These are phyloP conservation scores for Nicotiana attenuata DNA, from an alignment of 257 asterid genomes.

Conservation along the genomic window DNA sequence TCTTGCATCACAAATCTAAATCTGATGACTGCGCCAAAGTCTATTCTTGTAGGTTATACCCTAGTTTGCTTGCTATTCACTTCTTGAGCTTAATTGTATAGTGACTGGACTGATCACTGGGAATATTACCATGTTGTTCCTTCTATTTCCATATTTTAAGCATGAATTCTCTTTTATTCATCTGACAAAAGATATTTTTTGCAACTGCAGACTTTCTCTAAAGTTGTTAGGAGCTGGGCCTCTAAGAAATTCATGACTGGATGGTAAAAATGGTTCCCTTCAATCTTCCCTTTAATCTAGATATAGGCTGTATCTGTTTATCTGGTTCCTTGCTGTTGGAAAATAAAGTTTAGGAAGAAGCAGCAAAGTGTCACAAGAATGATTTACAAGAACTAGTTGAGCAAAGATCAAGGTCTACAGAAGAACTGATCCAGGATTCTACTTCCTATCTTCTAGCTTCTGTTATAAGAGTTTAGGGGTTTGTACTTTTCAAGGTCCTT, in stretches of 20 bases:
- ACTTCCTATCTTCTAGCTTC: background rate
- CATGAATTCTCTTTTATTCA: background rate
- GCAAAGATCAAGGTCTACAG: background rate
- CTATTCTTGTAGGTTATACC: background rate
- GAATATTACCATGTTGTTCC: background rate
- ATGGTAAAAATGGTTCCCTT: conserved; percentile 47
- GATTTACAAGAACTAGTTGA: background rate
- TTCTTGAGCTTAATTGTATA: background rate
- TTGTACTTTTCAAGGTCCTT: background rate
- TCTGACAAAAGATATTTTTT: conserved; percentile 15
- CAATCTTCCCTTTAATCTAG: conserved; percentile 3
- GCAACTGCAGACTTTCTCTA: conserved; percentile 70
- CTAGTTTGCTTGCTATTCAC: background rate
- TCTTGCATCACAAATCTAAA: background rate
- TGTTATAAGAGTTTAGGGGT: background rate
- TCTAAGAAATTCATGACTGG: conserved; percentile 98
- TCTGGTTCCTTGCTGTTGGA: background rate
- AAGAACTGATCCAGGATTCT: background rate
- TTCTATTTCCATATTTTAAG: background rate
- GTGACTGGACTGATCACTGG: background rate
- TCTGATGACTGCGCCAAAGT: background rate
- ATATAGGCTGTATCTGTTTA: background rate
- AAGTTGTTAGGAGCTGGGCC: conserved; percentile 96
- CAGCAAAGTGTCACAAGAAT: background rate
- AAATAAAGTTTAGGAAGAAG: background rate